phyloP scores from a whole-genome alignment of 2,329 filamentous ascomycete species.

The Phialophora tarda region DNA sequence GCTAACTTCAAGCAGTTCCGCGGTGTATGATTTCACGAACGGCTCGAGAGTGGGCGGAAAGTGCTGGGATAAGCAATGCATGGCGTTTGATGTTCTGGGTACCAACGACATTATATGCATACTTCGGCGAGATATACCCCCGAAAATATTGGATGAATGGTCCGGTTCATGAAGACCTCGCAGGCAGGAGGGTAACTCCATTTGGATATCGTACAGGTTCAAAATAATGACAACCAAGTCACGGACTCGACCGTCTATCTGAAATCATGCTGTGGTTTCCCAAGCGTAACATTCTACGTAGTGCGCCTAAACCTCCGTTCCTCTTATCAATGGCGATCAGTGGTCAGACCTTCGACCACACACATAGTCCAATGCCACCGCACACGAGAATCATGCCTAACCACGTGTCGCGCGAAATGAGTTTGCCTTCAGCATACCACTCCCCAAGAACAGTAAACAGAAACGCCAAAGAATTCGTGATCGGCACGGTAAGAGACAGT shows the following conservation, averaged over 20 bases:
- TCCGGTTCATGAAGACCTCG: background rate
- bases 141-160: slow-evolving; percentile 4
- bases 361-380: slow-evolving; percentile 80
- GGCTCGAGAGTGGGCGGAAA: slow-evolving; percentile 2
- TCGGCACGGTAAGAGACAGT: slow-evolving; percentile 88
- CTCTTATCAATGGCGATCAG: background rate
- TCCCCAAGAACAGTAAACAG: slow-evolving; percentile 95
- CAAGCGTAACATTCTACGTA: background rate
- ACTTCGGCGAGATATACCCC: slow-evolving; percentile 22
- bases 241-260: background rate
- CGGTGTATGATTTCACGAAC: slow-evolving; percentile 46
- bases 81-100: slow-evolving; percentile 1
- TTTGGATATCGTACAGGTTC: background rate
- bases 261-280: background rate
- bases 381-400: slow-evolving; percentile 80
- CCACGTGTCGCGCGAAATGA: slow-evolving; percentile 84
- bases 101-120: slow-evolving; percentile 5
- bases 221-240: background rate
- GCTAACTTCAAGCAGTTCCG: slow-evolving; percentile 55
- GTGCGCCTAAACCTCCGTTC: background rate
- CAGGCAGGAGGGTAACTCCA: background rate
- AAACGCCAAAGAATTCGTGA: slow-evolving; percentile 92
- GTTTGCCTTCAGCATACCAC: slow-evolving; percentile 92
- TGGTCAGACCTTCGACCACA: slow-evolving; percentile 60
- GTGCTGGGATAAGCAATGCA: slow-evolving; percentile 4